phyloP scores from a whole-genome alignment of 2,329 filamentous ascomycete genomes.

The Alternaria sp. region DNA sequence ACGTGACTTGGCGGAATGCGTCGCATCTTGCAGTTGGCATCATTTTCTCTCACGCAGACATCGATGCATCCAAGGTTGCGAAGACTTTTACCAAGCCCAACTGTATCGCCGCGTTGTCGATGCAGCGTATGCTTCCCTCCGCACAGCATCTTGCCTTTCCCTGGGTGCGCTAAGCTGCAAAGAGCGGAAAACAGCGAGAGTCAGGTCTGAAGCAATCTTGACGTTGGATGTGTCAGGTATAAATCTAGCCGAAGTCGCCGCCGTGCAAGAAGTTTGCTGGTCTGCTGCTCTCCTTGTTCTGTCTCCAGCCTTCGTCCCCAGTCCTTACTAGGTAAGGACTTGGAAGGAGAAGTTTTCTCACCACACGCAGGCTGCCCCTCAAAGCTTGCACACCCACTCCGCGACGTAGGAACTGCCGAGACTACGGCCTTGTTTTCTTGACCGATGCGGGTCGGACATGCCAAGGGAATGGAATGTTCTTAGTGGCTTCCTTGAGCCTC shows the following conservation, averaged over 20 bases:
- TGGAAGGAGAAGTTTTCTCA: slow-evolving; percentile 2
- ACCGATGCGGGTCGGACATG: slow-evolving; percentile 11
- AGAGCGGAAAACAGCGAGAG: slow-evolving; percentile 2
- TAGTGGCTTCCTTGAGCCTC: slow-evolving; percentile 23
- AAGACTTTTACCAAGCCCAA: not conserved
- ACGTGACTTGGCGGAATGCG: slow-evolving; percentile 1
- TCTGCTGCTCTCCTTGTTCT: slow-evolving; percentile 4
- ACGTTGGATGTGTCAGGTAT: not conserved
- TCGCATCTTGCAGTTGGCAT: not conserved
- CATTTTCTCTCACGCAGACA: not conserved
- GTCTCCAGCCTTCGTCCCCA: slow-evolving; percentile 6
- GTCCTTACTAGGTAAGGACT: not conserved
- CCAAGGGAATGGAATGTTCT: slow-evolving; percentile 17
- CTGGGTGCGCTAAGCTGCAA: not conserved
- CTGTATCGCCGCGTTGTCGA: not conserved
- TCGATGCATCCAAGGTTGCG: not conserved
- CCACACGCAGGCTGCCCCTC: slow-evolving; percentile 13
- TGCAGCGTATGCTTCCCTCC: not conserved
- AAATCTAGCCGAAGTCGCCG: not conserved
- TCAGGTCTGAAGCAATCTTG: not conserved
- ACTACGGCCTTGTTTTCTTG: slow-evolving; percentile 12
- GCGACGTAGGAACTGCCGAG: slow-evolving; percentile 18
- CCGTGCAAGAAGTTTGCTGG: not conserved
- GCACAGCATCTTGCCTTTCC: not conserved
- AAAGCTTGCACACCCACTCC: slow-evolving; percentile 14